These are phyloP conservation scores for Dactylellina drechsleri DNA, from an alignment of 2,329 filamentous ascomycete species.

Conservation along the genomic window DNA sequence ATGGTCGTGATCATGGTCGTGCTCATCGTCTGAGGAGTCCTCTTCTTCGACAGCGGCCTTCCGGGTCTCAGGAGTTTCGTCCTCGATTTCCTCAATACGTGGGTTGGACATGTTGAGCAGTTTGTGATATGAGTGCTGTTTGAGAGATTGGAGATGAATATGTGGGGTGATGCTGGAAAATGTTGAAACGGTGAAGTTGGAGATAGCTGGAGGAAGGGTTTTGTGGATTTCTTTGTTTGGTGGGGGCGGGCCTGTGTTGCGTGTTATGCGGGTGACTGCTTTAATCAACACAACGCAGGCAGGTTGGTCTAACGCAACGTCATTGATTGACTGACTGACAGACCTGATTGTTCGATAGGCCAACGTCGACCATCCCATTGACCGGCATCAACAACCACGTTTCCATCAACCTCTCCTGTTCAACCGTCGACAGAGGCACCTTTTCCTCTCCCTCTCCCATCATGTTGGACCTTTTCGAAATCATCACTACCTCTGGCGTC, in stretches of 20 bases:
- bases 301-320: too few relatives aligned
- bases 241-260: conserved; percentile 27
- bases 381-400: conserved; percentile 8
- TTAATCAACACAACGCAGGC: conserved; percentile 19
- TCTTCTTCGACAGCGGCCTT: conserved; percentile 78
- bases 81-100: conserved; percentile 95
- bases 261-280: conserved; percentile 47
- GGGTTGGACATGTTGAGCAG: conserved; percentile 87
- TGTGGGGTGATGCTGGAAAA: not conserved
- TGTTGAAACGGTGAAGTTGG: not conserved
- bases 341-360: not conserved
- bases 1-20: conserved; percentile 64
- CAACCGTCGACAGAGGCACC: not conserved
- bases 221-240: conserved; percentile 20
- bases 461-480: conserved; percentile 87
- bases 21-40: conserved; percentile 63
- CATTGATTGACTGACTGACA: conserved; percentile 4
- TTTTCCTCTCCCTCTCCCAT: not conserved
- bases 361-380: conserved; percentile 3
- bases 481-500: conserved; percentile 92
- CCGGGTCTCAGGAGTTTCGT: conserved; percentile 77
- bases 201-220: conserved; percentile 21
- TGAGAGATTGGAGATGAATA: conserved; percentile 4
- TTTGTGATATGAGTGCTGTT: conserved; percentile 55
- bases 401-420: not conserved